Conservation (phyloP, 2,329 filamentous ascomycete species). For the Exophiala calicioides region DNA sequence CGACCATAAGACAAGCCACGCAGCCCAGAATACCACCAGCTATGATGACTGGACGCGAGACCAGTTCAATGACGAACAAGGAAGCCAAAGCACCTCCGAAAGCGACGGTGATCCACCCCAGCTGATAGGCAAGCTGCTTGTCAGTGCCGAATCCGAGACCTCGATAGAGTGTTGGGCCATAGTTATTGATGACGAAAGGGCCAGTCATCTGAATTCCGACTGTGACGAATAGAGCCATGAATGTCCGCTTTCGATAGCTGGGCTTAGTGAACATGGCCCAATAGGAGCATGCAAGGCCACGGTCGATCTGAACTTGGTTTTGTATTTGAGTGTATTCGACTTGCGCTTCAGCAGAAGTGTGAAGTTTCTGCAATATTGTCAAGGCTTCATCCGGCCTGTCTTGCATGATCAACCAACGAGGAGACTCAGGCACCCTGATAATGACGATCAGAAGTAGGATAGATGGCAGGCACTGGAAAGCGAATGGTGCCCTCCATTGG, state of each 20-base stretch:
- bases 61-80: conserved; percentile 10
- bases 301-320: conserved; percentile 8
- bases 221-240: conserved; percentile 7
- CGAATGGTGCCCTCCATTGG: conserved; percentile 8
- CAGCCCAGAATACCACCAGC: conserved; percentile 24
- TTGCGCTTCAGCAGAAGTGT: conserved; percentile 9
- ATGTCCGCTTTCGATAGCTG: conserved; percentile 12
- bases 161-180: conserved; percentile 17
- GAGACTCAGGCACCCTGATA: conserved; percentile 14
- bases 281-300: conserved; percentile 5
- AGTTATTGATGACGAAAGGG: conserved; percentile 15
- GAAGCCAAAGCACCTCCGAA: conserved; percentile 7
- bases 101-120: conserved; percentile 13
- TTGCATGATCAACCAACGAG: conserved; percentile 13
- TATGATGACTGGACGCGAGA: conserved; percentile 30
- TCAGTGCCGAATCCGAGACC: conserved; percentile 14
- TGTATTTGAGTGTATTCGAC: conserved; percentile 17
- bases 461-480: conserved; percentile 1
- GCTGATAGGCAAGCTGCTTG: conserved; percentile 16
- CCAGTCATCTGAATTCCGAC: conserved; percentile 6
- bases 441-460: conserved; percentile 4
- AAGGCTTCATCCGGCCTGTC: conserved; percentile 9
- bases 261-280: conserved; percentile 13
- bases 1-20: conserved; percentile 4
- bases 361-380: conserved; percentile 2